Base-by-base conservation (phyloP, 768 basidiomycete genomes). In the Galerina sulciceps region DNA sequence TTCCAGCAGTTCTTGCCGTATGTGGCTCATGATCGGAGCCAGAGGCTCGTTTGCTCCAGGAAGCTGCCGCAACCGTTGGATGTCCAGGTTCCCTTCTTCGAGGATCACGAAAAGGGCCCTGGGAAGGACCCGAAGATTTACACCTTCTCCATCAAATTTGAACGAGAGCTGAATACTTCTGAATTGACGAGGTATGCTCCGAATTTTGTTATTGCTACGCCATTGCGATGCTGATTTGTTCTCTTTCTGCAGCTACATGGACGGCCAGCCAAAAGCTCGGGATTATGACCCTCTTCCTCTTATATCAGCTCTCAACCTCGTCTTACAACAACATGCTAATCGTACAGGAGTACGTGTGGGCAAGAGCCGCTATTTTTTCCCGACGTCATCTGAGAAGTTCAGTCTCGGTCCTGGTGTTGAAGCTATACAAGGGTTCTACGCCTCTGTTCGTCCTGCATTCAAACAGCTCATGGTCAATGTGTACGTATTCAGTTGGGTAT, bases 291-390 rank as follows among this genome's bases (percentile, higher is more conserved):
- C 79, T 0, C 69, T 74, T 22, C 85, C 86, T 0, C 51, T 81
- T n/a, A 65, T 85, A 4, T 82, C 85, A 3, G 85, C 85, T 4
- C 69, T 87, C 31, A 88, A 89, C 60, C 76, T 88, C 31, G 71
- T 88, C 38, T 58, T 87, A 17, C 81, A 85, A 63, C 76, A 81
- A 64, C 75, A 81, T 50, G 76, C 84, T 5, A 69, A 73, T 59
- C 70, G 74, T 40, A 71, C 66, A 10, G 86, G 83, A n/a, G 73
- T 81, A 2, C 80, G 81, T 6, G 80, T 85, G 6, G 85, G 86
- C 4, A 75, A 76, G 59, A 84, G 80, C 55, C 79, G 80, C 11
- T 86, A 82, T 56, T 88, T 88, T 69, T 87, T 87, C 68, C 75
- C 75, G 1, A 51, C 65, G 4, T 63, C 66, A 14, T 63, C 66